phyloP scores from a whole-genome alignment of 352 stramenopile species.

The Halophytophthora batemanensis region DNA sequence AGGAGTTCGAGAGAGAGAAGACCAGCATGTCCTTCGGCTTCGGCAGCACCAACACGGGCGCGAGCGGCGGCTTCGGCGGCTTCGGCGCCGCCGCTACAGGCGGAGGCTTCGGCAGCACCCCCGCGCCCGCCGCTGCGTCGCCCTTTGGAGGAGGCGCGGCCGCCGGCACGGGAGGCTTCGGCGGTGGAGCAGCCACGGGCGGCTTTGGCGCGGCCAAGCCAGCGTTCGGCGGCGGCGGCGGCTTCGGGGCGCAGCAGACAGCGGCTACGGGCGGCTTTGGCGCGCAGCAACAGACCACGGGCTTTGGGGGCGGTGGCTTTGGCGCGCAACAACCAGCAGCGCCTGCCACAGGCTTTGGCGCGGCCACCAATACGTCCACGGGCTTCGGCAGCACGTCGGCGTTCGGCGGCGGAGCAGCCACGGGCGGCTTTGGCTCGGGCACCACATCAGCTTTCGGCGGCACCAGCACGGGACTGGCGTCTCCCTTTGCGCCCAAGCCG shows the following conservation, averaged over 20 bases:
- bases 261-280: slow-evolving; percentile 18
- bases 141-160: slow-evolving; percentile 40
- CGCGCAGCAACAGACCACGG: slow-evolving; percentile 15
- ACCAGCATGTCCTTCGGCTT: slow-evolving; percentile 54
- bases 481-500: slow-evolving; percentile 57
- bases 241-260: slow-evolving; percentile 20
- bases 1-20: background rate
- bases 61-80: slow-evolving; percentile 46
- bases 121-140: slow-evolving; percentile 33
- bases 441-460: slow-evolving; percentile 36
- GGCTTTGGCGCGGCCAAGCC: slow-evolving; percentile 43
- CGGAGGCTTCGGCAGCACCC: slow-evolving; percentile 34
- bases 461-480: slow-evolving; percentile 22
- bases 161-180: slow-evolving; percentile 24
- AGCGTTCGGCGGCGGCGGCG: slow-evolving; percentile 35
- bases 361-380: slow-evolving; percentile 24
- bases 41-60: slow-evolving; percentile 32
- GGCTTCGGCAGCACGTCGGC: slow-evolving; percentile 39
- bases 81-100: slow-evolving; percentile 28
- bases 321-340: slow-evolving; percentile 7
- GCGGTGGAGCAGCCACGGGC: too few species aligned
- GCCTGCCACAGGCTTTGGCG: slow-evolving; percentile 36
- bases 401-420: slow-evolving; percentile 17
- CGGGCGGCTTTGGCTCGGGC: slow-evolving; percentile 25
- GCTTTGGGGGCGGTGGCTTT: slow-evolving; percentile 34